Base-by-base conservation (phyloP, 2,329 filamentous ascomycete genomes). In the Akanthomyces dipterigenus region DNA sequence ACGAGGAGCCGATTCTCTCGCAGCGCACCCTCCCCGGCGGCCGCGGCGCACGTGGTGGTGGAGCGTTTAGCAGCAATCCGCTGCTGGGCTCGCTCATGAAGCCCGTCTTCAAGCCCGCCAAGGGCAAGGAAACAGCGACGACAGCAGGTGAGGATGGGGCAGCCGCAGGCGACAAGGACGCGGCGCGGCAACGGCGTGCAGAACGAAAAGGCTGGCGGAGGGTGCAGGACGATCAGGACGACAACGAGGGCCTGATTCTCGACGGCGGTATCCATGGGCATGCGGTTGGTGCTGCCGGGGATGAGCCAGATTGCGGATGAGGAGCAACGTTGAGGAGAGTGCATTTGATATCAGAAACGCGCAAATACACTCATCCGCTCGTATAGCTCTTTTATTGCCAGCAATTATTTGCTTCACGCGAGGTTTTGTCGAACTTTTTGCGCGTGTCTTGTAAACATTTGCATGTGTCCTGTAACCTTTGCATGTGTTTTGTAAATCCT, bases 51-150 rank as follows among this genome's bases (percentile, higher is more conserved):
- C 67, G n/a, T n/a, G n/a, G n/a, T n/a, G 78, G 80, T 5, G 86
- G 86, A 1, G 83, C 83, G 2, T 91, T 89, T 67, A 88, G 86
- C 66, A 80, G 77, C 61, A 92, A 91, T 64, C 89, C 88, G 1
- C 72, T 91, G 34, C 74, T 90, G 14, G 83, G 83, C 2, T 80
- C 81, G 0, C 69, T 91, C 64, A 88, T 91, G 65, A 80, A 83
- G 65, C 89, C 89, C 0, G 82, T 86, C 5, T 85, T 74, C 58
- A 75, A 83, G 60, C 48, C 57, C 8, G 73, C 74, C 18, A 82
- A 82, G 65, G 82, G 78, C 4, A 84, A 86, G 67, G 82, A 77
- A 7, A 64, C 64, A 0, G 74, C 74, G 50, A 66, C 65, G 24
- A 8, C 31, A 14, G 43, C 9, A 34, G 36, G 36, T 38, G 36